Evolutionary conservation across 331 rosid genomes (phyloP).

Genomic region (Stylosanthes scabra): DNA sequence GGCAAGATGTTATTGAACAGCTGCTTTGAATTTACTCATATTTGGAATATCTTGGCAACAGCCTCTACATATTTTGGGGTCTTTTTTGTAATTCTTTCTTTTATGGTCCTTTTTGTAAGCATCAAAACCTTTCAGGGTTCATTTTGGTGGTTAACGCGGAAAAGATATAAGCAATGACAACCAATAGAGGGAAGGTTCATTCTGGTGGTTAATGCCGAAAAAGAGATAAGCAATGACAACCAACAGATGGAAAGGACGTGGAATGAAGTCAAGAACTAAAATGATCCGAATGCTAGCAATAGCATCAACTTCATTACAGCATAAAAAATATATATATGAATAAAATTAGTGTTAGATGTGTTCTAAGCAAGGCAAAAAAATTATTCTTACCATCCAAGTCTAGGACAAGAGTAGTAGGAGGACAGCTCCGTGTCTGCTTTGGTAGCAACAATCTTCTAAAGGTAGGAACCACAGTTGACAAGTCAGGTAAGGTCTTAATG

Average conservation of each 20-base stretch:
- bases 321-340: constrained; percentile 2
- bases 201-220: too few species aligned
- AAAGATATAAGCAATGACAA: too few species aligned
- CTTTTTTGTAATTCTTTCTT: too few species aligned
- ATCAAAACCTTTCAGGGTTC: too few species aligned
- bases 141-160: too few species aligned
- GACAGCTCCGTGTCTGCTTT: constrained; percentile 98
- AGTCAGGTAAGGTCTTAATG: constrained; percentile 92
- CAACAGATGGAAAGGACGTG: neutral
- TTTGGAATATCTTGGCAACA: too few species aligned
- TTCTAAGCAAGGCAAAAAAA: neutral
- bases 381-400: constrained; percentile 91
- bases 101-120: too few species aligned
- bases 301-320: neutral
- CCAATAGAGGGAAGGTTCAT: too few species aligned
- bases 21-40: too few species aligned
- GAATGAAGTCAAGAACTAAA: neutral
- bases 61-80: too few species aligned
- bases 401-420: constrained; percentile 90
- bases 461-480: constrained; percentile 89
- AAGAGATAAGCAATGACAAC: too few species aligned
- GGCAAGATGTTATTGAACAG: too few species aligned
- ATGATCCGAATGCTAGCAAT: constrained; percentile 14
- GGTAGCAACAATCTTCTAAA: constrained; percentile 89
- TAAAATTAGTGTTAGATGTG: neutral